Percentiles rank a stretch among this genome's conserved stretches.
Conservation (phyloP, 2,329 filamentous ascomycete genomes). For the Laburnicola sp. region DNA sequence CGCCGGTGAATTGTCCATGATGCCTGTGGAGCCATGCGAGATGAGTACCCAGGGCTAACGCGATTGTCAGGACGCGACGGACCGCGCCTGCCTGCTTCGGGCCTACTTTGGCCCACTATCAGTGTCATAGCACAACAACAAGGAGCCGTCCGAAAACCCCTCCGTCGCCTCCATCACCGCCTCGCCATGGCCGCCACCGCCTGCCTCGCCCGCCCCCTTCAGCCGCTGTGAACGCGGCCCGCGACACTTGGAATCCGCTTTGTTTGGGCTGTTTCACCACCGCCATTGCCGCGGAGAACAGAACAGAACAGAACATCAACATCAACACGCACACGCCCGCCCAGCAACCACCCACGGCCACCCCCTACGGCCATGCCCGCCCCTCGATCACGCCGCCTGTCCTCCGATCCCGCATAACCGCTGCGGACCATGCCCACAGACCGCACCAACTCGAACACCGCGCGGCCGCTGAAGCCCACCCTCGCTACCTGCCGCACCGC, state of each 20-base stretch:
- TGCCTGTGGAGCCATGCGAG: slow-evolving; percentile 21
- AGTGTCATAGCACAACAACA: slow-evolving; percentile 24
- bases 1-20: slow-evolving; percentile 26
- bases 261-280: slow-evolving; percentile 18
- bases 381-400: slow-evolving; percentile 20
- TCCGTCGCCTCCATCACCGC: slow-evolving; percentile 17
- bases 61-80: slow-evolving; percentile 16
- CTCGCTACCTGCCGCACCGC: slow-evolving; percentile 63
- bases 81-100: slow-evolving; percentile 23
- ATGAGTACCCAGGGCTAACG: no score
- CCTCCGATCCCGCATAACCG: slow-evolving; percentile 18
- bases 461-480: slow-evolving; percentile 68
- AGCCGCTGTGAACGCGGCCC: neutral
- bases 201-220: slow-evolving; percentile 13
- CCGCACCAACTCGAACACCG: slow-evolving; percentile 52
- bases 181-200: slow-evolving; percentile 24
- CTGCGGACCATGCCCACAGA: slow-evolving; percentile 44
- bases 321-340: slow-evolving; percentile 25
- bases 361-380: slow-evolving; percentile 35
- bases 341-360: slow-evolving; percentile 33
- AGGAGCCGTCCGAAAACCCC: slow-evolving; percentile 16
- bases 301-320: neutral
- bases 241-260: neutral
- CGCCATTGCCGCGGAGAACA: neutral
- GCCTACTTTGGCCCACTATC: slow-evolving; percentile 13